Evolutionary conservation across 345 rosid species (phyloP), one percentile per base, ranked within the genome.

Genomic region (Cardamine occulta): DNA sequence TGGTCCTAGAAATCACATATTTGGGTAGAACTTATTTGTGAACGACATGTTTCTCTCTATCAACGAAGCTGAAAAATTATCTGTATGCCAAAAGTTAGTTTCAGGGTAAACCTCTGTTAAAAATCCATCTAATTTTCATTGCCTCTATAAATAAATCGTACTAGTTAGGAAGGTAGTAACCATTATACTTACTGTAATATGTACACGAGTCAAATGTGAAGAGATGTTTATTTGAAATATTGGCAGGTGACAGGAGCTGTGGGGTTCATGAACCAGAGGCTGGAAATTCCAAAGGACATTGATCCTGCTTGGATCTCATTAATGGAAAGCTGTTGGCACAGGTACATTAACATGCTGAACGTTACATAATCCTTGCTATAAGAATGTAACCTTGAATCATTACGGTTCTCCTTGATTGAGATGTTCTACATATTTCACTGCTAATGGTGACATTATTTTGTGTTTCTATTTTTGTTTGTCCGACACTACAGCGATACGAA

Each of bases 251-350:
- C 91, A 47, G 98, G 92, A 80, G 96, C 96, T 70, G 98, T 91
- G 49, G 97, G 97, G 48, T 94, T 88, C 86, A 94, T 94, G 96
- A 84, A 91, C 82, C 97, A 88, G 79, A 84, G 93, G 60, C 78
- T 94, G 29, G 97, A 94, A 65, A 88, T 90, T 54, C 97, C 98
- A 47, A 83, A 83, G 52, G 90, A 90, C 34, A 75, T 82, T 47
- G 96, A 94, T 83, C 93, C 95, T 63, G 82, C 75, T 64, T 91
- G 96, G 97, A 83, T 88, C 68, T 81, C 96, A 45, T 59, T 90
- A 45, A 87, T 90, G 24, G 95, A 91, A 86, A 91, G 91, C 83
- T 94, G 98, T 83, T 94, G 98, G 93, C 88, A 84, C 83, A 91
- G 88, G 98, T 94, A 55, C 82, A 73, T 76, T 48, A 44, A 52